Evolutionary conservation across 257 asterid genomes (phyloP), one percentile per base, ranked within the genome.

Genomic region (Forsythia suspensa): DNA sequence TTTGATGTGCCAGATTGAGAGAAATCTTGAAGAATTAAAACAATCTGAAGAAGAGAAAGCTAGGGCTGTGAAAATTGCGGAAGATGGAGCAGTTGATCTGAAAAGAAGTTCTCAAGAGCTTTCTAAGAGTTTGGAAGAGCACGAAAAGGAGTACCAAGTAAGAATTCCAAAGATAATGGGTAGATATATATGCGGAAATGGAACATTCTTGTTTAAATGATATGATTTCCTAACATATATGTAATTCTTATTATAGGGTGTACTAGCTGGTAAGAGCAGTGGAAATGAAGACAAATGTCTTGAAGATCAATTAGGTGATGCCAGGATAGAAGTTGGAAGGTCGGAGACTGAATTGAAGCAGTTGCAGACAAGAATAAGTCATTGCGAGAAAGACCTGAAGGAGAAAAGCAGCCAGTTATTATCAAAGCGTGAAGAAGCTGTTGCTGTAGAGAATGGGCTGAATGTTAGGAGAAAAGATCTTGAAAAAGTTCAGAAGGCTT

Each of bases 261-360:
- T 96, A 43, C 80, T 94, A 85, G 98, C 97, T 13, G 99, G 99
- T 48, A 96, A 94, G 86, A 86, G 97, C 85, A 96, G 89, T 80
- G 99, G 97, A 81, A 85, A 88, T 87, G 99, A 96, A 83, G 99
- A 96, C 83, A 96, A 96, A 82, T 96, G 99, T 85, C 97, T 96
- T 72, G 98, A 96, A 85, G 99, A 94, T 84, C 99, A 96, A 87
- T 88, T 96, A 63, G 91, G 82, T 71, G 99, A 96, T 85, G 98
- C 97, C 78, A 94, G 92, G 90, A 91, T 89, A 74, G 92, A 89
- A 69, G 99, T 94, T 76, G 99, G 98, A 86, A 86, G 72, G 76
- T 91, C 93, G 79, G 97, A 92, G 87, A 92, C 99, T 12, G 98
- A 94, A 80, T 70, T 96, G 92, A 96, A 96, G 89, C 99, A 93